Percentiles rank a stretch among this genome's conserved stretches.
phyloP scores from a whole-genome alignment of 176 grass and related monocot species.

The Tillandsia leiboldiana region DNA sequence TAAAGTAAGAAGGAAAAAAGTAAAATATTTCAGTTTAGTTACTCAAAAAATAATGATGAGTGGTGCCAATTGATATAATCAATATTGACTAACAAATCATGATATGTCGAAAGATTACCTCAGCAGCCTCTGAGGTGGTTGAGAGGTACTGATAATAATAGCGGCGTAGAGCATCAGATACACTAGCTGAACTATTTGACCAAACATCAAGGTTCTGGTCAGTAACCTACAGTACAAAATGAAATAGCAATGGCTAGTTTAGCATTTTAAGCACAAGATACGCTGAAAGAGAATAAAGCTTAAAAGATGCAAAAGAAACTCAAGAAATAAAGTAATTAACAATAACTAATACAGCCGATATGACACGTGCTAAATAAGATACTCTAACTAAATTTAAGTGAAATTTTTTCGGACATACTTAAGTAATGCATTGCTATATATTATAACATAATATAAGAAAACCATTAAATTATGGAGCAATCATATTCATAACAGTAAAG shows the following conservation, averaged over 20 bases:
- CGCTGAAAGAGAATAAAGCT: not conserved
- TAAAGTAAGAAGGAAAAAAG: too few species aligned
- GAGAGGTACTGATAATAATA: conserved; percentile 99
- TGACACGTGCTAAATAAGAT: not conserved
- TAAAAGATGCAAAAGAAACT: not conserved
- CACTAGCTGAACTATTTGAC: conserved; percentile 77
- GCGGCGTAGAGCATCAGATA: conserved; percentile 81
- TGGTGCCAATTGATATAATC: too few species aligned
- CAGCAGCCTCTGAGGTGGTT: conserved; percentile 81
- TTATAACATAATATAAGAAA: too few species aligned
- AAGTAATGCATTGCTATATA: too few species aligned
- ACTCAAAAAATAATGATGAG: too few species aligned
- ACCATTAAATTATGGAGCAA: too few species aligned
- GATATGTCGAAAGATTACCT: conserved; percentile 32
- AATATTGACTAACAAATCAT: too few species aligned
- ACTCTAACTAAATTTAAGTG: conserved; percentile 8
- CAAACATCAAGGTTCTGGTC: conserved; percentile 90
- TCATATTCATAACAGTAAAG: too few species aligned
- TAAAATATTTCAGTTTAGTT: not conserved
- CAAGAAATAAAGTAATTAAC: not conserved
- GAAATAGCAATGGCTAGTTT: not conserved
- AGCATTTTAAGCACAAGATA: too few species aligned
- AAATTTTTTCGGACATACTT: not conserved
- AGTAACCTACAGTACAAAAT: conserved; percentile 45
- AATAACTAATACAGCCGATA: too few species aligned